Evolutionary conservation across 192 early-diverging fungal genomes (phyloP), one percentile per base, ranked within the genome.

Genomic region (Coemansia sp.): DNA sequence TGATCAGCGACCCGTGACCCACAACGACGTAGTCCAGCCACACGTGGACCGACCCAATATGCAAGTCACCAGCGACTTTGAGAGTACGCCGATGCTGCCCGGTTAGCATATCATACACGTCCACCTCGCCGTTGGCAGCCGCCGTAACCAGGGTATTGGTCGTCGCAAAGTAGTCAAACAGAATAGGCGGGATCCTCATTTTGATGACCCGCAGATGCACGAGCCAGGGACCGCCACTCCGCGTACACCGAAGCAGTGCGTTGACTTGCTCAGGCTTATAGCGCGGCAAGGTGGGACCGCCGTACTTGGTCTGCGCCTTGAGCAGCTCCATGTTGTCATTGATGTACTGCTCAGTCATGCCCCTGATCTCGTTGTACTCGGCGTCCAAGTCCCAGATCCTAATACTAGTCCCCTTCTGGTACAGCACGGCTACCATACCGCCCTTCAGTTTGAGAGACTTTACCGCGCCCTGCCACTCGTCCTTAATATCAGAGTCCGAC

Each of bases 21-120:
- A 73, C 77, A 1, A 84, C 69, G 8, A 84, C 64, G 27, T 59
- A 84, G 41, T 84, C 74, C 64, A 78, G 19, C 81, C 81, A 84
- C 63, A 76, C 77, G 39, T 79, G 76, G 46, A 77, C 6, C 5
- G 66, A 64, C 12, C 70, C 71, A 17, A 84, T 74, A 7, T 62
- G 45, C 34, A 71, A 61, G 0, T 57, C 23, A 7, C 36, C 31
- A 14, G 41, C 53, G 19, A 74, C n/a, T 34, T 38, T 29, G 2
- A 78, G 53, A 11, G 64, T 70, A 50, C 73, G 70, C 29, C 11
- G 29, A 14, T 70, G 67, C 50, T 68, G 50, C 31, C 69, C 69
- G 0, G 64, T 73, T 19, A 63, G 25, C 68, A 75, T 67, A 21
- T 84, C 74, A 29, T 73, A 84, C 12, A 84, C 66, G 38, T 84